Evolutionary conservation across 768 basidiomycete genomes (phyloP).

Genomic region (Crucibulum laeve): DNA sequence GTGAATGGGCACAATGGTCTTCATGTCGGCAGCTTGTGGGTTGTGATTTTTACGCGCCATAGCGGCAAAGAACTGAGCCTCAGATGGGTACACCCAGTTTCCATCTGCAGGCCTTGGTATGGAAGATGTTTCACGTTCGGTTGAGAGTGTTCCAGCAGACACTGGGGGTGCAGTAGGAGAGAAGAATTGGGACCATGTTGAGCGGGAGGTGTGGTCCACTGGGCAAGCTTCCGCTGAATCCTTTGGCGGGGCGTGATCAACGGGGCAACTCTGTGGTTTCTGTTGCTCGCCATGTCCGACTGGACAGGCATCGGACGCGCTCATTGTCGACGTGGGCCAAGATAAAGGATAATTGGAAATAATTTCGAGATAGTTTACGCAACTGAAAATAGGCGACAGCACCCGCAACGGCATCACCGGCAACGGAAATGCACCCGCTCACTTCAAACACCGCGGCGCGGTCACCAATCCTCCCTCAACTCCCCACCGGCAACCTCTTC

Average conservation of each 20-base stretch:
- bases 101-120: slow-evolving; percentile 72
- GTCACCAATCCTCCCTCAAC: no score
- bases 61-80: slow-evolving; percentile 97
- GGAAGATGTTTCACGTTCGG: slow-evolving; percentile 77
- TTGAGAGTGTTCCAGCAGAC: slow-evolving; percentile 46
- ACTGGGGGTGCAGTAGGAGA: slow-evolving; percentile 22
- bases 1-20: slow-evolving; percentile 94
- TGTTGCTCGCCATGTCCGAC: slow-evolving; percentile 45
- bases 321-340: slow-evolving; percentile 14
- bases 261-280: slow-evolving; percentile 56
- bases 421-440: background rate
- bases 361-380: slow-evolving; percentile 9
- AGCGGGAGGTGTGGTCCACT: slow-evolving; percentile 33
- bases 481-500: background rate
- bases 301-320: slow-evolving; percentile 35
- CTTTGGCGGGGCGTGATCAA: slow-evolving; percentile 46
- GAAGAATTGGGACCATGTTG: slow-evolving; percentile 40
- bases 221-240: slow-evolving; percentile 26
- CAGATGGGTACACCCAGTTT: slow-evolving; percentile 98
- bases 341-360: background rate
- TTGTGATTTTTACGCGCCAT: slow-evolving; percentile 94
- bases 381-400: slow-evolving; percentile 9
- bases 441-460: no score
- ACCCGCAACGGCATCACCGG: slow-evolving; percentile 1
- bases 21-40: slow-evolving; percentile 87